Evolutionary conservation across 2,329 filamentous ascomycete genomes (phyloP), one percentile per base, ranked within the genome.

Genomic region (Aspergillus calidoustus): DNA sequence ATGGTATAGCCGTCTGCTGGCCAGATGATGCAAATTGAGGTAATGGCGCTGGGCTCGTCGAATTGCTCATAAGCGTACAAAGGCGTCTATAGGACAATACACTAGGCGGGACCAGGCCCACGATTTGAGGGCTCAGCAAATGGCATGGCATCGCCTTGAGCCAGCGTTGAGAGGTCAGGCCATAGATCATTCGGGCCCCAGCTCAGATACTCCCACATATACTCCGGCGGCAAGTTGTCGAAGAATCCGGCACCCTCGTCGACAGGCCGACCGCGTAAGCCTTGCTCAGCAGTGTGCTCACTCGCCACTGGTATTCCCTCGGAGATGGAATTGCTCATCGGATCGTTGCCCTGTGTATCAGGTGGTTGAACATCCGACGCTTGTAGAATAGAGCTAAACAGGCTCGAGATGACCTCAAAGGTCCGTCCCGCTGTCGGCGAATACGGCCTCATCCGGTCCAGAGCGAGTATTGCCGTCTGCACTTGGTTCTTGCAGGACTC

Each of bases 141-240:
- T 13, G 11, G 11, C 3, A 41, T 15, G 3, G 46, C 23, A 22
- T 28, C 46, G 9, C 23, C 23, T 19, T 48, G 46, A 13, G 15
- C 25, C 13, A 49, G 25, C 7, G n/a, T 22, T 2, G 50, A 19
- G 11, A 34, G 9, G 6, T 34, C 50, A n/a, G 50, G 50, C 50
- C 50, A 52, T 6, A 52, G 50, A 22, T 52, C 31, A 5, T 52
- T 30, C 15, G 25, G 28, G 15, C 31, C 50, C 50, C 50, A 52
- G 17, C 50, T 52, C n/a, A 52, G n/a, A 17, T 52, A 52, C n/a
- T 52, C 50, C 30, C 30, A 34, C 50, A 52, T 38, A 15, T 52
- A 38, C 31, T 52, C 28, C 28, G 30, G 25, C 30, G 30, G 22
- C 4, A 52, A 7, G 9, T 52, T 38, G 7, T 52, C 50, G 22